A percentile compares a stretch with the other conserved stretches of the same genome.
Evolutionary conservation across 345 rosid species (phyloP).

Genomic region (Xanthoceras sorbifolium): DNA sequence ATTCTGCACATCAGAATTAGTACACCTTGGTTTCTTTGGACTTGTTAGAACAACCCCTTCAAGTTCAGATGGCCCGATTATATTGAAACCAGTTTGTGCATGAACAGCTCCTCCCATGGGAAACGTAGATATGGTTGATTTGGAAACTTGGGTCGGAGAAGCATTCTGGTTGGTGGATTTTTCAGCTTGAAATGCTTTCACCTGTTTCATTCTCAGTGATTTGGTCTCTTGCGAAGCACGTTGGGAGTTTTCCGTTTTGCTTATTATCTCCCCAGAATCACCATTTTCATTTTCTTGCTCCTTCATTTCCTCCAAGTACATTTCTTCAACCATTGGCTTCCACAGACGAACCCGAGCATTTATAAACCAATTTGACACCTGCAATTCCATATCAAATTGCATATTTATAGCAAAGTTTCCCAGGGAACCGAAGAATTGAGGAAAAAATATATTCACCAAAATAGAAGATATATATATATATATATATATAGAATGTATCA

Average conservation of each 20-base stretch:
- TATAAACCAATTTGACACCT: constrained; percentile 82
- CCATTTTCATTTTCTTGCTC: constrained; percentile 39
- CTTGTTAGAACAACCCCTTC: constrained; percentile 38
- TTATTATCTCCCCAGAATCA: constrained; percentile 16
- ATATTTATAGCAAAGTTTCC: neutral
- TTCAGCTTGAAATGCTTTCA: constrained; percentile 25
- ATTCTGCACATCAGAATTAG: constrained; percentile 26
- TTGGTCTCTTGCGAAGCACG: constrained; percentile 13
- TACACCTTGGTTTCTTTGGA: constrained; percentile 43
- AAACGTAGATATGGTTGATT: constrained; percentile 39
- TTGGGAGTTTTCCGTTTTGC: constrained; percentile 25
- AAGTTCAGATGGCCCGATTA: constrained; percentile 38
- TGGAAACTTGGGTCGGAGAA: constrained; percentile 30
- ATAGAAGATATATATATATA: neutral
- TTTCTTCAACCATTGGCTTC: constrained; percentile 92
- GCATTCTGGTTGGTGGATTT: constrained; percentile 26
- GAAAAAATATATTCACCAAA: neutral
- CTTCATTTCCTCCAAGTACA: constrained; percentile 67
- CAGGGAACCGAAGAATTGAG: neutral
- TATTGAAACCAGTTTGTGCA: constrained; percentile 35
- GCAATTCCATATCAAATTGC: constrained; percentile 11
- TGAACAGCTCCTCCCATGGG: constrained; percentile 35
- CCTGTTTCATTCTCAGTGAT: constrained; percentile 26
- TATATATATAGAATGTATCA: neutral
- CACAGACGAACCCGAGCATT: constrained; percentile 83